Percentiles rank a stretch among this genome's conserved stretches.
These are phyloP conservation scores for Macaranga tanarius DNA, from an alignment of 441 rosid genomes.

Conservation along the genomic window DNA sequence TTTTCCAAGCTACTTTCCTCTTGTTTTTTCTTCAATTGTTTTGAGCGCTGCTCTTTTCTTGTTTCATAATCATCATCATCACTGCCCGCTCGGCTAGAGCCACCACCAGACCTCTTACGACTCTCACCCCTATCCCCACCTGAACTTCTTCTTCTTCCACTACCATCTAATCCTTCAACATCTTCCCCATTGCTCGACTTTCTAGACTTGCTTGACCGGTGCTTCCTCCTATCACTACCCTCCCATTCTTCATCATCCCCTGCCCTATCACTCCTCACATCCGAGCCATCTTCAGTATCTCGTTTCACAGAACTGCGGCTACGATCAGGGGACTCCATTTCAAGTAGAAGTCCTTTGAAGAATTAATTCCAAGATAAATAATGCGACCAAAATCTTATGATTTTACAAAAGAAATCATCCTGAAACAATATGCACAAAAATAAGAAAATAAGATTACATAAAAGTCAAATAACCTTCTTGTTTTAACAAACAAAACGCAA, in stretches of 20 bases:
- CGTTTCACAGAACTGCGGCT: constrained; percentile 43
- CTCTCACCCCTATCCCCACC: constrained; percentile 61
- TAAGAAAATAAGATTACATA: not conserved
- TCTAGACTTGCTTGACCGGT: constrained; percentile 59
- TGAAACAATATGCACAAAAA: constrained; percentile 10
- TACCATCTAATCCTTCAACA: constrained; percentile 48
- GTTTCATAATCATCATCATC: constrained; percentile 70
- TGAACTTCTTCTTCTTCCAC: constrained; percentile 55
- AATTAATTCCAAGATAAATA: not conserved
- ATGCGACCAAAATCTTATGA: not conserved
- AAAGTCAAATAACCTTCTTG: not conserved
- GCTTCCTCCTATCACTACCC: constrained; percentile 60
- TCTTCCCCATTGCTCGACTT: constrained; percentile 58
- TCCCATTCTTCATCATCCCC: constrained; percentile 68
- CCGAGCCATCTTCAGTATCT: constrained; percentile 48
- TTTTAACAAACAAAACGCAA: not conserved
- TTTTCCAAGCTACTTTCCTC: constrained; percentile 94
- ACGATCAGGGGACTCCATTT: constrained; percentile 68
- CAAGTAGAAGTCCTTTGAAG: constrained; percentile 12
- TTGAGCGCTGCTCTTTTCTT: constrained; percentile 48
- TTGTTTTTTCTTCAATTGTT: constrained; percentile 70
- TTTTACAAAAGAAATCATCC: constrained; percentile 9
- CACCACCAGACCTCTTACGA: constrained; percentile 67
- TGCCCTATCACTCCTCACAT: constrained; percentile 43
- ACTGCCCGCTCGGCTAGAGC: constrained; percentile 51